Evolutionary conservation across 1,284 basidiomycete genomes (phyloP), one percentile per base, ranked within the genome.

Genomic region (Neonothopanus nambi): DNA sequence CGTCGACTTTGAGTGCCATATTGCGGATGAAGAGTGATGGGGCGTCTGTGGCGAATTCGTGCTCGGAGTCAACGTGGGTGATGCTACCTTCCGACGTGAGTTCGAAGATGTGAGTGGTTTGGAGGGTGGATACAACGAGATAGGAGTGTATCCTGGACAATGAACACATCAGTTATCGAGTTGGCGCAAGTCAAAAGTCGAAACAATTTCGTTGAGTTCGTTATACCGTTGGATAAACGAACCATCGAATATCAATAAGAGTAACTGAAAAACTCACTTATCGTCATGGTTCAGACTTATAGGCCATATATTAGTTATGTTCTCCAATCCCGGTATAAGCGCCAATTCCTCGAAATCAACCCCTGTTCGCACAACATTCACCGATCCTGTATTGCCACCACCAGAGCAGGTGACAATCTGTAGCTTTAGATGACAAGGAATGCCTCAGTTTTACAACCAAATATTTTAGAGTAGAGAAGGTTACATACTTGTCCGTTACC

Each of bases 361-460:
- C 2, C 95, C 95, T 57, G 87, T 93, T 54, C 92, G 79, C 8
- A 98, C 81, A 23, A 95, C 70, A 36, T 92, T 85, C 8, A 99
- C 66, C 9, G 89, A 88, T 6, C 95, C 95, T 0, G 85, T 82
- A 57, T 85, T 93, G 17, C 81, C 80, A 0, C 87, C 89, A 1
- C 96, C 96, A 2, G 94, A 96, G 59, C 93, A 94, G 0, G 94
- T 91, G 3, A 98, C 83, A 43, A 98, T 81, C 65, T 95, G 86
- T 12, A 81, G 81, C 86, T 91, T 64, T 7, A 58, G 44, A 7
- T 33, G 8, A 33, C 30, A 5, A 11, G 2, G 8, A 28, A n/a
- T n/a, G n/a, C n/a, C 3, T 28, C 4, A 30, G 43, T 30, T 30
- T 21, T 3, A 9, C 13, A 5, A 20, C 17, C 13, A 21, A 6